These are phyloP conservation scores for Lentinula raphanica DNA, from an alignment of 768 basidiomycete genomes.

Conservation along the genomic window DNA sequence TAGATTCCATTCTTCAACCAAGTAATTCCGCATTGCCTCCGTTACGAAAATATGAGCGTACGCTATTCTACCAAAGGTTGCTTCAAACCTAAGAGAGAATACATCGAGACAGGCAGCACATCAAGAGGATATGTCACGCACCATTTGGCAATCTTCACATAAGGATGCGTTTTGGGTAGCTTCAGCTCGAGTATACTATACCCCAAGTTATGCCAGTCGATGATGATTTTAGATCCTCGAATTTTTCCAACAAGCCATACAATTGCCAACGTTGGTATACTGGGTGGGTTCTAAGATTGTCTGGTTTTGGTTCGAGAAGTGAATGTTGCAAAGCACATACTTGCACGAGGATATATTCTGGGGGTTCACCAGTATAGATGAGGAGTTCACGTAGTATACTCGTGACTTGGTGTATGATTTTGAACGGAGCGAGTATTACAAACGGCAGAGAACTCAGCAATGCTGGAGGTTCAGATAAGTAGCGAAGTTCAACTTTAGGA, in stretches of 20 bases:
- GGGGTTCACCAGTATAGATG: constrained; percentile 55
- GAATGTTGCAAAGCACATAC: constrained; percentile 35
- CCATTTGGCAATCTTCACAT: constrained; percentile 76
- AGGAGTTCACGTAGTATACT: constrained; percentile 60
- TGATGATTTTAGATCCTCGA: constrained; percentile 80
- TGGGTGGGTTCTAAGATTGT: constrained; percentile 80
- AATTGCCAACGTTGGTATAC: constrained; percentile 87
- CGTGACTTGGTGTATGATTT: constrained; percentile 66
- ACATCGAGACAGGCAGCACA: background rate
- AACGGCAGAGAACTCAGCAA: constrained; percentile 56
- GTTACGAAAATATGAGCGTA: constrained; percentile 95
- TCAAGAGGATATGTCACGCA: constrained; percentile 24
- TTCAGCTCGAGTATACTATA: constrained; percentile 87
- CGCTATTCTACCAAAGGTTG: constrained; percentile 70
- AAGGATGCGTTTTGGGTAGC: constrained; percentile 58
- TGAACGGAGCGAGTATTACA: constrained; percentile 71
- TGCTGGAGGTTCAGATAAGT: constrained; percentile 61
- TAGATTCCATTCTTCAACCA: constrained; percentile 71
- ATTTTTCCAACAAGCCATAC: constrained; percentile 69
- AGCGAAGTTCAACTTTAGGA: constrained; percentile 58
- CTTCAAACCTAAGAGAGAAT: constrained; percentile 64
- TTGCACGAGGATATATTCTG: constrained; percentile 87
- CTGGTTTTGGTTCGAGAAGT: background rate
- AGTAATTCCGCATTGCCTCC: constrained; percentile 69
- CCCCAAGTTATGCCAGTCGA: constrained; percentile 99